Evolutionary conservation across 2,329 filamentous ascomycete species (phyloP).

Genomic region (Cytospora chrysosperma): DNA sequence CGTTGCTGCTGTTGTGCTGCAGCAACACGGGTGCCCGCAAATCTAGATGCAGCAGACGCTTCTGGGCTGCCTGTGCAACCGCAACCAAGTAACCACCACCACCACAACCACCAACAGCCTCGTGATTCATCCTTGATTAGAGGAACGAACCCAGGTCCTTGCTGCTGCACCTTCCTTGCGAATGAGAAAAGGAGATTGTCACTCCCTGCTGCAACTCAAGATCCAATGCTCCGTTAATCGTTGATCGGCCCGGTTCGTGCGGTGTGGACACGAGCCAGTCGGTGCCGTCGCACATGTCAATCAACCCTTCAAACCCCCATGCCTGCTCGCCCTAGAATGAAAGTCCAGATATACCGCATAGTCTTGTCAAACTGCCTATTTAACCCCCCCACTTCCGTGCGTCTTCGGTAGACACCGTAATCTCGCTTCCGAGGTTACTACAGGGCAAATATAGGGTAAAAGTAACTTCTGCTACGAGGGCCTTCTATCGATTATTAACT

Average conservation of each 20-base stretch:
- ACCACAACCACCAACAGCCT: background rate
- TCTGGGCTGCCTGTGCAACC: constrained; percentile 15
- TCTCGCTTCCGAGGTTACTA: no score
- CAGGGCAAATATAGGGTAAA: no score
- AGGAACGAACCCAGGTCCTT: background rate
- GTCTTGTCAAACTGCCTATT: no score
- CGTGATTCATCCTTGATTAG: background rate
- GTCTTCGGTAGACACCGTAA: no score
- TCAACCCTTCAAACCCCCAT: background rate
- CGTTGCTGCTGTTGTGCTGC: background rate
- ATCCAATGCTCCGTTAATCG: background rate
- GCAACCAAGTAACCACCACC: constrained; percentile 1
- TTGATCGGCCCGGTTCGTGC: background rate
- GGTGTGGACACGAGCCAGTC: background rate
- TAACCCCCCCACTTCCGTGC: no score
- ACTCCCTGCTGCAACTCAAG: background rate
- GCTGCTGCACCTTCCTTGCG: background rate
- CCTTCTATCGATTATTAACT: no score
- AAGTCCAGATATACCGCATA: background rate
- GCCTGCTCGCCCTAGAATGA: background rate
- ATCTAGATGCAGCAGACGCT: background rate
- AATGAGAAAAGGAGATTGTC: background rate
- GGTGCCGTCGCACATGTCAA: background rate
- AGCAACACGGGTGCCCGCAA: background rate
- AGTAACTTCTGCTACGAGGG: no score